phyloP scores from a whole-genome alignment of 441 rosid genomes.

The Sinapis alba region DNA sequence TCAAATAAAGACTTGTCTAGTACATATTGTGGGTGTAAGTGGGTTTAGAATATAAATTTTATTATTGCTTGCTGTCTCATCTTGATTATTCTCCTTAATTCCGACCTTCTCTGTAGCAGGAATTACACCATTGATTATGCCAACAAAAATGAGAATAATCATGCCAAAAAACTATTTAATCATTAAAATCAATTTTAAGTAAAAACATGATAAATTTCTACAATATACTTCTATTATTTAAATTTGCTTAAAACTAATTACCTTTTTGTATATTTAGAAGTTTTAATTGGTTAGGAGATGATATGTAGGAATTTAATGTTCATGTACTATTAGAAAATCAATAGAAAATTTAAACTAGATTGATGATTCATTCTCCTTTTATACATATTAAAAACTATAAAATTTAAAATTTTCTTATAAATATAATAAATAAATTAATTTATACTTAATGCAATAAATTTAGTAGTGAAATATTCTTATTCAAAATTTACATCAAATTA shows the following conservation, averaged over 20 bases:
- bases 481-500: background rate
- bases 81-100: conserved; percentile 34
- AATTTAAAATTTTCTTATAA: background rate
- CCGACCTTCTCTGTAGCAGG: conserved; percentile 17
- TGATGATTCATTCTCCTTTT: background rate
- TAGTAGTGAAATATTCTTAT: background rate
- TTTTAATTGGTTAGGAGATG: background rate
- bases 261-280: background rate
- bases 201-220: background rate
- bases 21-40: conserved; percentile 30
- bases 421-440: background rate
- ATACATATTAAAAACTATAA: background rate
- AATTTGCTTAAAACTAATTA: background rate
- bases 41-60: conserved; percentile 38
- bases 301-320: background rate
- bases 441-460: background rate
- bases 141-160: background rate
- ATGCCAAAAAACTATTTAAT: background rate
- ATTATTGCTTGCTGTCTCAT: conserved; percentile 37
- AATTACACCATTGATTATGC: background rate
- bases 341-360: background rate
- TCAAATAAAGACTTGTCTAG: conserved; percentile 23
- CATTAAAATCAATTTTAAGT: background rate
- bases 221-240: too few relatives aligned
- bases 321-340: background rate